Percentiles rank a stretch among this genome's conserved stretches.
These are phyloP conservation scores for Crithidia thermophila DNA, from an alignment of 208 protist genomes.

Conservation along the genomic window DNA sequence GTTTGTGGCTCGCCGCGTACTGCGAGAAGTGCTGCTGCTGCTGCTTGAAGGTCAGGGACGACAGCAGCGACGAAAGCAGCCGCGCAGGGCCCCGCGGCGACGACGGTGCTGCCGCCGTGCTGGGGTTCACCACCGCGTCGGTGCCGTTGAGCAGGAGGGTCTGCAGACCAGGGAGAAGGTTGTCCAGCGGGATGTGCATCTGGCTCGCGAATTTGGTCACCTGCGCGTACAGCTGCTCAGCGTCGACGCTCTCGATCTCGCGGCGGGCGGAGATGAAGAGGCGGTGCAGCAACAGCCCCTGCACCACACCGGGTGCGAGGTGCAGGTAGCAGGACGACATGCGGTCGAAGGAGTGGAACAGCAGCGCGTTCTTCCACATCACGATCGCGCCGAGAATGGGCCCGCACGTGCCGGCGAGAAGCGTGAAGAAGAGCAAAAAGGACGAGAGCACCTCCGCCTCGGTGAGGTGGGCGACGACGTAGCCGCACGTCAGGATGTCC, in stretches of 20 bases:
- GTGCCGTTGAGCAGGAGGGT: slow-evolving; percentile 18
- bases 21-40: slow-evolving; percentile 26
- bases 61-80: slow-evolving; percentile 14
- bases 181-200: slow-evolving; percentile 25
- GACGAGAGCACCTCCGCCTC: slow-evolving; percentile 44
- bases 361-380: slow-evolving; percentile 74
- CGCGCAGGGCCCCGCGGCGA: slow-evolving; percentile 9
- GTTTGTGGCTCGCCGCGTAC: slow-evolving; percentile 34
- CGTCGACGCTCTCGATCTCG: slow-evolving; percentile 46
- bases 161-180: slow-evolving; percentile 29
- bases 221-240: slow-evolving; percentile 34
- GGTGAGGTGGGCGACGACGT: slow-evolving; percentile 43
- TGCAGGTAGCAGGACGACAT: slow-evolving; percentile 79
- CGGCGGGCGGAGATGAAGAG: slow-evolving; percentile 47
- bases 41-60: slow-evolving; percentile 16
- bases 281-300: slow-evolving; percentile 59
- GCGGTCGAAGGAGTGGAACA: slow-evolving; percentile 71
- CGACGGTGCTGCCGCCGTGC: neutral
- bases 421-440: slow-evolving; percentile 57
- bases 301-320: slow-evolving; percentile 52
- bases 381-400: slow-evolving; percentile 63
- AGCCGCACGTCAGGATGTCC: slow-evolving; percentile 44
- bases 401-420: slow-evolving; percentile 61
- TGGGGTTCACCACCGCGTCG: slow-evolving; percentile 7
- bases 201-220: slow-evolving; percentile 23